These are phyloP conservation scores for Carnegiea gigantea DNA, from an alignment of 179 eudicot species.

Conservation along the genomic window DNA sequence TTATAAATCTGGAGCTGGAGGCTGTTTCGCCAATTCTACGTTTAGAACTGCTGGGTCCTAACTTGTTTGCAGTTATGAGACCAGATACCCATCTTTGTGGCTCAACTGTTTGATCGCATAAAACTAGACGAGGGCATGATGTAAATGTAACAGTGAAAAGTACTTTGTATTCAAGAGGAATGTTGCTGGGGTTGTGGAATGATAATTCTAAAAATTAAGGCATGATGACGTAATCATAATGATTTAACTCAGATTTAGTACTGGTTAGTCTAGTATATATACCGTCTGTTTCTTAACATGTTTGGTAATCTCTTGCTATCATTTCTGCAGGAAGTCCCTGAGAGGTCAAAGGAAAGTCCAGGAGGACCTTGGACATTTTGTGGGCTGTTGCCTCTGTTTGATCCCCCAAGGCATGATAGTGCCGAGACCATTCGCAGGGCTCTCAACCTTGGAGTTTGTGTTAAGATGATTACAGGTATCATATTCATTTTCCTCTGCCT, in stretches of 20 bases:
- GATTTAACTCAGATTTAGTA: neutral
- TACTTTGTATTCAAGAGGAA: too few relatives aligned
- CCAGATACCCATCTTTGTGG: too few relatives aligned
- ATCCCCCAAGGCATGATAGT: constrained; percentile 85
- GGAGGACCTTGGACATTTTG: constrained; percentile 77
- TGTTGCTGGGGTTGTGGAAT: neutral
- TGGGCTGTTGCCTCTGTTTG: constrained; percentile 76
- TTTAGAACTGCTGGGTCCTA: too few relatives aligned
- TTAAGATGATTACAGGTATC: constrained; percentile 81
- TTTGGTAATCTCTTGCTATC: constrained; percentile 9
- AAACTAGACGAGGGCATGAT: too few relatives aligned
- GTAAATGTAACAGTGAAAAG: too few relatives aligned
- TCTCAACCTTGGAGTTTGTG: constrained; percentile 75
- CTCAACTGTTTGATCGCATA: too few relatives aligned
- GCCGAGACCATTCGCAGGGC: constrained; percentile 79
- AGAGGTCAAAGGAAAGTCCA: constrained; percentile 50
- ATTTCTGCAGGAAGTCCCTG: constrained; percentile 58
- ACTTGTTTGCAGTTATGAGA: too few relatives aligned
- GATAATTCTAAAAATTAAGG: constrained; percentile 8
- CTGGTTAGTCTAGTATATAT: neutral
- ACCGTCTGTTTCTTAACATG: neutral
- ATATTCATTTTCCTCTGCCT: neutral
- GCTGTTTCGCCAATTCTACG: too few relatives aligned
- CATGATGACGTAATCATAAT: neutral
- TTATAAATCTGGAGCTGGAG: too few relatives aligned